phyloP scores from a whole-genome alignment of 164 flowering plant genomes.

The Chimonanthus salicifolius region DNA sequence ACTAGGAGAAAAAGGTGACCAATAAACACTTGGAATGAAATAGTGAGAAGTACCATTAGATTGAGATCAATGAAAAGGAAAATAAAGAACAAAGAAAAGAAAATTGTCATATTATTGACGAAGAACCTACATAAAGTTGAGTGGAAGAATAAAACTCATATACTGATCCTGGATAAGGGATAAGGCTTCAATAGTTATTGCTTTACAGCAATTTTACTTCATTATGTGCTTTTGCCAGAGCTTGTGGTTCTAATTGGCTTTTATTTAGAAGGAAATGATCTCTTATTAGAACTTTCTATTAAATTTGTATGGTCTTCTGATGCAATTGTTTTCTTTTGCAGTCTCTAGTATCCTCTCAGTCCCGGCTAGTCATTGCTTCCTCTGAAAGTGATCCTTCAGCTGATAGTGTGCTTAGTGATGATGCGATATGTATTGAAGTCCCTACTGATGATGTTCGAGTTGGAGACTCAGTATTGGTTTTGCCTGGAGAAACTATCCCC shows the following conservation, averaged over 20 bases:
- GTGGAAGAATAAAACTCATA: neutral
- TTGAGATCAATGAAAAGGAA: too few relatives aligned
- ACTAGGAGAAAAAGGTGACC: too few relatives aligned
- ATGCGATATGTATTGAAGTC: slow-evolving; percentile 74
- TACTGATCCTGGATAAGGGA: neutral
- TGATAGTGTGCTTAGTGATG: slow-evolving; percentile 56
- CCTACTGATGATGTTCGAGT: slow-evolving; percentile 86
- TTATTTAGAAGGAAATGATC: neutral
- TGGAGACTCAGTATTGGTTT: slow-evolving; percentile 80
- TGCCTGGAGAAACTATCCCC: slow-evolving; percentile 93
- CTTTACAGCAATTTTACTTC: too few relatives aligned
- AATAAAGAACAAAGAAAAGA: too few relatives aligned
- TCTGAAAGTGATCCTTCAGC: slow-evolving; percentile 42
- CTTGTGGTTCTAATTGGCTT: neutral
- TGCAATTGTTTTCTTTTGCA: slow-evolving; percentile 27
- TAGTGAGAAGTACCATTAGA: too few relatives aligned
- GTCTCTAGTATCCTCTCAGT: slow-evolving; percentile 81
- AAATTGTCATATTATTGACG: too few relatives aligned
- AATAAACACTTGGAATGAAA: too few relatives aligned
- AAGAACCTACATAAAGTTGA: neutral
- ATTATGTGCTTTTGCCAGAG: neutral
- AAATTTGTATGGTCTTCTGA: neutral
- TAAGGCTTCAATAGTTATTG: neutral
- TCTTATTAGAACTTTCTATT: neutral
- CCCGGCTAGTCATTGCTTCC: slow-evolving; percentile 73